Conservation (phyloP, 345 rosid genomes). For the Schrenkiella parvula region DNA sequence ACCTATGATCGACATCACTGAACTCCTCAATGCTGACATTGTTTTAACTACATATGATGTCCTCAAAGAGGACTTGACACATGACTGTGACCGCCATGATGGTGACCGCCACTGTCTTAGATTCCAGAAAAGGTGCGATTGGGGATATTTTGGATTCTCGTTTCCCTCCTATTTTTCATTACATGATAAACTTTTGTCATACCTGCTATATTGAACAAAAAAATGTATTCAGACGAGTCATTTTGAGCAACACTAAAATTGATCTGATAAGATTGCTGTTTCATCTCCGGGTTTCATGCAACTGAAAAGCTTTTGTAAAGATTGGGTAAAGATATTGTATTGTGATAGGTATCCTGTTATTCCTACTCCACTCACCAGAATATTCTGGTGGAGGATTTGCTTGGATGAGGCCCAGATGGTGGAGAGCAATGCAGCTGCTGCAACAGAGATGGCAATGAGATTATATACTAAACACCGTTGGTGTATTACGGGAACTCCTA, state of each 20-base stretch:
- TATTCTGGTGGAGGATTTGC: conserved; percentile 97
- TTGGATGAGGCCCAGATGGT: conserved; percentile 99
- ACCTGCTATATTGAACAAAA: background rate
- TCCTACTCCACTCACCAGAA: conserved; percentile 85
- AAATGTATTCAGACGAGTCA: background rate
- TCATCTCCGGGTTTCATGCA: background rate
- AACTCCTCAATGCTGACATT: conserved; percentile 71
- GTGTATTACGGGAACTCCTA: conserved; percentile 98
- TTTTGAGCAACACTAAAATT: background rate
- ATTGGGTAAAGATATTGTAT: conserved; percentile 22
- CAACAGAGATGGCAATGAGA: conserved; percentile 94
- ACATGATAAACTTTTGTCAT: background rate
- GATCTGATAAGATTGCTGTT: background rate
- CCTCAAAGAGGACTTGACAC: conserved; percentile 92
- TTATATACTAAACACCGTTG: conserved; percentile 74
- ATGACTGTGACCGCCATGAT: conserved; percentile 87
- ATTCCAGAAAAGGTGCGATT: conserved; percentile 79
- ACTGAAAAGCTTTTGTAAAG: conserved; percentile 2
- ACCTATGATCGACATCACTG: conserved; percentile 48
- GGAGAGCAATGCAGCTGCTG: conserved; percentile 89
- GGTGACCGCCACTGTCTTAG: conserved; percentile 89
- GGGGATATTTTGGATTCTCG: conserved; percentile 11
- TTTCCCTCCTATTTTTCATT: background rate
- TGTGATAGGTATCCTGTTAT: conserved; percentile 81
- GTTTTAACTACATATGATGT: conserved; percentile 93